Evolutionary conservation across 176 grass and related monocot species (phyloP), one percentile per base, ranked within the genome.

Genomic region (Triticum turgidum): DNA sequence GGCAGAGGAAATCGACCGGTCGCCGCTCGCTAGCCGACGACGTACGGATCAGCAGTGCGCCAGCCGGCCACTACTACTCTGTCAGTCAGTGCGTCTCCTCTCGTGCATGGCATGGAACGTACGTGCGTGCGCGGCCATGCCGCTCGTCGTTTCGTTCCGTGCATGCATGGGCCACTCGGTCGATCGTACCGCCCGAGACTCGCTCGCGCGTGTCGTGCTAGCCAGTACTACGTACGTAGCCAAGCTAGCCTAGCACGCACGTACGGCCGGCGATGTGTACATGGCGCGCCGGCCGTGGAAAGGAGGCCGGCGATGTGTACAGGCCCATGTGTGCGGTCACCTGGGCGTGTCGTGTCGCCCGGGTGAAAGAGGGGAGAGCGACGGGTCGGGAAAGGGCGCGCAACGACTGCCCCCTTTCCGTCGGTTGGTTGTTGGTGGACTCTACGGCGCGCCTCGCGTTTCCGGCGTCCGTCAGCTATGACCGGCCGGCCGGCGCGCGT

Each of bases 401-500:
- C 49, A 30, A 9, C 47, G 65, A 33, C 65, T 1, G 35, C 11
- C 58, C 18, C 17, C 17, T 41, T 49, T 65, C 12, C 77, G 3
- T 22, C 41, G 21, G 41, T 29, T 37, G 77, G 77, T 87, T 66
- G 42, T 33, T 17, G 54, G 63, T 82, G 80, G 45, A 69, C 65
- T 24, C 80, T 17, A 54, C 79, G 4, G n/a, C 70, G n/a, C 24
- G 61, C 71, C 71, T 47, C 13, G 7, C 63, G 27, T 64, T 63
- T 39, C 63, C 2, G 51, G 51, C 51, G 51, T 18, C 51, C 51
- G 51, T 18, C 51, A 18, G 51, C 49, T 6, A 2, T 2, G 49
- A 14, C 13, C 11, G 49, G 49, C 13, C 11, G 45, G 13, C 13
- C 5, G 51, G 51, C 13, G 1, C 15, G 51, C 51, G 51, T 54